A percentile compares a stretch with the other conserved stretches of the same genome.
phyloP scores from a whole-genome alignment of 2,329 filamentous ascomycete genomes.

The Fusarium albosuccineum region DNA sequence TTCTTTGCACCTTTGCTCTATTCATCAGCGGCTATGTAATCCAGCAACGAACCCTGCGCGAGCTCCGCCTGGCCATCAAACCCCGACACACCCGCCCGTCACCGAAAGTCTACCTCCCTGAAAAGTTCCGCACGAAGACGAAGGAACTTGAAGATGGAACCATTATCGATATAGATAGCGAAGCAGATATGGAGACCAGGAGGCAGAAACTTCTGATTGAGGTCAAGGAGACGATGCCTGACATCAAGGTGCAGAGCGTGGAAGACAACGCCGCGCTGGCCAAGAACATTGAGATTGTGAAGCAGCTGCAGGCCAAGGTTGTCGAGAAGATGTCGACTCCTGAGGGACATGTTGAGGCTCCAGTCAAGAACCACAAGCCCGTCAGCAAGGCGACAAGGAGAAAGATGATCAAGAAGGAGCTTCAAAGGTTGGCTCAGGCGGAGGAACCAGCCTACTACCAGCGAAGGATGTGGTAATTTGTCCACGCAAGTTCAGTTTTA shows the following conservation, averaged over 20 bases:
- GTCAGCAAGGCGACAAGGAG: constrained; percentile 67
- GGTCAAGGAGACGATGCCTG: constrained; percentile 50
- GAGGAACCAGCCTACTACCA: constrained; percentile 66
- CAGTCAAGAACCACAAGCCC: constrained; percentile 58
- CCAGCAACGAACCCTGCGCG: constrained; percentile 86
- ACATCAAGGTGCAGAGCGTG: constrained; percentile 26
- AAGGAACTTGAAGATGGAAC: constrained; percentile 63
- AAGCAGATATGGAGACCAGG: constrained; percentile 48
- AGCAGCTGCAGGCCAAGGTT: constrained; percentile 49
- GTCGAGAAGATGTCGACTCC: constrained; percentile 50
- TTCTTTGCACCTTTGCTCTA: constrained; percentile 82
- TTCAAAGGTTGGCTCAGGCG: constrained; percentile 61
- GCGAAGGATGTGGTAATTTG: constrained; percentile 63
- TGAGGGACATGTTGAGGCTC: constrained; percentile 53
- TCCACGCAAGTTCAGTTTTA: neutral
- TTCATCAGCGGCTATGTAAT: constrained; percentile 90
- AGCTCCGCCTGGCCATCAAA: constrained; percentile 80
- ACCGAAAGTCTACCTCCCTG: constrained; percentile 64
- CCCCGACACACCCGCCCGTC: constrained; percentile 56
- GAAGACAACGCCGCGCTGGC: constrained; percentile 31
- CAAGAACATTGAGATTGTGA: constrained; percentile 51
- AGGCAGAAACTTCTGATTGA: constrained; percentile 51
- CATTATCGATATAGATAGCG: constrained; percentile 55
- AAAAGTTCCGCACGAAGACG: constrained; percentile 61
- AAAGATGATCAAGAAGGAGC: constrained; percentile 69